These are phyloP conservation scores for Penicillium pancosmium DNA, from an alignment of 495 filamentous ascomycete genomes.

Conservation along the genomic window DNA sequence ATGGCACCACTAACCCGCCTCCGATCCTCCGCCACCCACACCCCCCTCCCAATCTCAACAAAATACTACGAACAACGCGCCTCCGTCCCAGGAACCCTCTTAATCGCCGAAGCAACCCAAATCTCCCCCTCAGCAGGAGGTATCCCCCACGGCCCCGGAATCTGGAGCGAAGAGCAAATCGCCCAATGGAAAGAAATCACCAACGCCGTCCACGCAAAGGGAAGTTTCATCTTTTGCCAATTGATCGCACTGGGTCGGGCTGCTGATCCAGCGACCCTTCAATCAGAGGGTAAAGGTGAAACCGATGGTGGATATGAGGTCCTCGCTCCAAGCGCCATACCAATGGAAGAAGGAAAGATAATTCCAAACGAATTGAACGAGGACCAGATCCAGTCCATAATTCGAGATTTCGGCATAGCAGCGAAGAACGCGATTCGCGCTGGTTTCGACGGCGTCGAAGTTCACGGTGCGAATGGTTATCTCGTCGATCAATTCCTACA, in stretches of 20 bases:
- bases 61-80: slow-evolving; percentile 57
- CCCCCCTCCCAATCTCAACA: slow-evolving; percentile 38
- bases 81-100: slow-evolving; percentile 48
- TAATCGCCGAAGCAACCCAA: slow-evolving; percentile 65
- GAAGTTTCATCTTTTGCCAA: slow-evolving; percentile 64
- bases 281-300: slow-evolving; percentile 21
- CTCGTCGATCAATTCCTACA: slow-evolving; percentile 75
- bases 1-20: slow-evolving; percentile 54
- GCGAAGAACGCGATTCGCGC: slow-evolving; percentile 65
- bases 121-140: slow-evolving; percentile 57
- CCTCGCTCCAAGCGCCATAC: slow-evolving; percentile 50
- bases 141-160: slow-evolving; percentile 60
- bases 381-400: slow-evolving; percentile 58
- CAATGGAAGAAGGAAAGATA: slow-evolving; percentile 37
- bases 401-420: slow-evolving; percentile 60
- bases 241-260: slow-evolving; percentile 68
- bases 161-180: slow-evolving; percentile 63
- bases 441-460: slow-evolving; percentile 73
- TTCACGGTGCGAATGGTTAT: slow-evolving; percentile 76
- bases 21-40: slow-evolving; percentile 44
- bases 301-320: slow-evolving; percentile 37
- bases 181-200: slow-evolving; percentile 62
- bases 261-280: slow-evolving; percentile 40
- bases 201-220: slow-evolving; percentile 66
- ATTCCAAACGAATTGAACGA: slow-evolving; percentile 52